Conservation (phyloP, 768 basidiomycete species). For the Russula griseocarnosa region DNA sequence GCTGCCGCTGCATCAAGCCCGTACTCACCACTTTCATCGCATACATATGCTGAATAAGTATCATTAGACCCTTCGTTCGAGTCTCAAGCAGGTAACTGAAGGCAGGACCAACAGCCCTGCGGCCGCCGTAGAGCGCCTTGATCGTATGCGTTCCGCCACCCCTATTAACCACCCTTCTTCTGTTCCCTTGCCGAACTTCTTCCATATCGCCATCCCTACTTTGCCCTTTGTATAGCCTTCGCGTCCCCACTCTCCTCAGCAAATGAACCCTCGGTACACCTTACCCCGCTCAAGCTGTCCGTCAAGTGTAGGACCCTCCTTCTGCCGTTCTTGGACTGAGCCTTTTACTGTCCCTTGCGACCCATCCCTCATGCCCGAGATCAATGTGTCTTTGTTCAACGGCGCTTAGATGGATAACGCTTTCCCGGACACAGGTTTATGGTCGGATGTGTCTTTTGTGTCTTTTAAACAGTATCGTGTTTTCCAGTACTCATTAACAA, state of each 20-base stretch:
- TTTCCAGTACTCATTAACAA: background rate
- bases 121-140: constrained; percentile 28
- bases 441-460: constrained; percentile 25
- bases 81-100: too few relatives aligned
- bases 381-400: constrained; percentile 24
- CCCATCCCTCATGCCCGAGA: constrained; percentile 27
- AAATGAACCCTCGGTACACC: constrained; percentile 19
- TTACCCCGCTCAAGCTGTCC: constrained; percentile 29
- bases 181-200: constrained; percentile 24
- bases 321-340: constrained; percentile 24
- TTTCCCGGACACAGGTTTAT: constrained; percentile 15
- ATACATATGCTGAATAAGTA: too few relatives aligned
- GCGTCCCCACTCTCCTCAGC: constrained; percentile 19
- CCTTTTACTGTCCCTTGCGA: constrained; percentile 20
- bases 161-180: constrained; percentile 26
- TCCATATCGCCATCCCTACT: constrained; percentile 25
- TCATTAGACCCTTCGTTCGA: too few relatives aligned
- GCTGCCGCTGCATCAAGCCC: too few relatives aligned
- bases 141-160: constrained; percentile 25
- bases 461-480: background rate
- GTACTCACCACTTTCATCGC: too few relatives aligned
- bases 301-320: constrained; percentile 22
- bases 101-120: too few relatives aligned
- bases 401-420: constrained; percentile 19
- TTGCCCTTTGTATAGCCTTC: constrained; percentile 23